phyloP scores from a whole-genome alignment of 257 asterid species.

The Rauvolfia tetraphylla region DNA sequence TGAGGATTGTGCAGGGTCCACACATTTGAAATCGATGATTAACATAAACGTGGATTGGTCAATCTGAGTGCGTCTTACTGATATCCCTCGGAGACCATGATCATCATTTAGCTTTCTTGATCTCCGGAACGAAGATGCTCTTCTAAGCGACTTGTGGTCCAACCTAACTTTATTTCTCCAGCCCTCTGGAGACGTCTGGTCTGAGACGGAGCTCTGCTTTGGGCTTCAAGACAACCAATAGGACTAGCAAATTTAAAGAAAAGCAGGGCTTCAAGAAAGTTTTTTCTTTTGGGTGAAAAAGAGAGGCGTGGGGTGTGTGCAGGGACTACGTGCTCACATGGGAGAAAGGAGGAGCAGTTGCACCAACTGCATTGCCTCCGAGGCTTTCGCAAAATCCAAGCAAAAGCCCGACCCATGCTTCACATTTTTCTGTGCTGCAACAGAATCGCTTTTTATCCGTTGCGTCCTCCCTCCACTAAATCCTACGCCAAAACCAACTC shows the following conservation, averaged over 20 bases:
- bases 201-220: constrained; percentile 7
- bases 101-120: background rate
- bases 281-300: too few relatives aligned
- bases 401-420: background rate
- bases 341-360: background rate
- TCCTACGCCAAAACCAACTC: background rate
- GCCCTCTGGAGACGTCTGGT: constrained; percentile 14
- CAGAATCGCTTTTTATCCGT: background rate
- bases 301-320: too few relatives aligned
- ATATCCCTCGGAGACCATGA: background rate
- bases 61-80: background rate
- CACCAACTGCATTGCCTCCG: background rate
- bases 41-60: too few relatives aligned
- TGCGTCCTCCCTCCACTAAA: background rate
- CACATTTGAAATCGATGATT: too few relatives aligned
- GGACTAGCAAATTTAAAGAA: background rate
- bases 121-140: constrained; percentile 20
- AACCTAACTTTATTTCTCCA: background rate
- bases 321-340: constrained; percentile 14
- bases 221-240: constrained; percentile 13
- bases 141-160: constrained; percentile 15
- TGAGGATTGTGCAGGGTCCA: background rate
- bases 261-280: too few relatives aligned
- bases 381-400: constrained; percentile 1
- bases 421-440: background rate